A percentile compares a stretch with the other conserved stretches of the same genome.
These are phyloP conservation scores for Zopfochytrium polystomum DNA, from an alignment of 371 early-diverging fungal genomes.

Conservation along the genomic window DNA sequence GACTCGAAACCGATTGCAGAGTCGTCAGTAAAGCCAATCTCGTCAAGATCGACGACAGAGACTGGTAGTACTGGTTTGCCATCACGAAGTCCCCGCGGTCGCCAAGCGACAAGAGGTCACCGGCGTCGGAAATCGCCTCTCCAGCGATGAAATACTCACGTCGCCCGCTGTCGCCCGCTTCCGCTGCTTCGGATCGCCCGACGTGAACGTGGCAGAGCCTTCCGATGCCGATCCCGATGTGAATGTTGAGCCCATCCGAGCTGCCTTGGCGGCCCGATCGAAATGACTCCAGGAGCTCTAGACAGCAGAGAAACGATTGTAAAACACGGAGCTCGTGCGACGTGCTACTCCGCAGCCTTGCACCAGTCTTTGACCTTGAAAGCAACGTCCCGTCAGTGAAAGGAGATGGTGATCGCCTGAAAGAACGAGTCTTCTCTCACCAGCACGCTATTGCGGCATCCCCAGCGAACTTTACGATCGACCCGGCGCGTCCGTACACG, in stretches of 20 bases:
- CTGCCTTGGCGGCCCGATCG: not conserved
- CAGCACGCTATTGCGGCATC: slow-evolving; percentile 27
- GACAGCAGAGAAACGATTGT: slow-evolving; percentile 11
- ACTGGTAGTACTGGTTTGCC: too few species aligned
- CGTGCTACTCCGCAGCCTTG: not conserved
- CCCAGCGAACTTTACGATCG: slow-evolving; percentile 33
- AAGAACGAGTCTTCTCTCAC: not conserved
- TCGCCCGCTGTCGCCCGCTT: not conserved
- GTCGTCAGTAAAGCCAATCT: too few species aligned
- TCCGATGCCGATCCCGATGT: slow-evolving; percentile 18
- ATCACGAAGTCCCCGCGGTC: slow-evolving; percentile 13
- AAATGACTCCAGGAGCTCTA: slow-evolving; percentile 18
- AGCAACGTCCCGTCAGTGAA: not conserved
- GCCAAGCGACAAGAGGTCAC: not conserved
- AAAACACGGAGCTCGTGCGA: not conserved
- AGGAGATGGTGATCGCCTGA: not conserved
- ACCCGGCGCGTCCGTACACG: slow-evolving; percentile 20
- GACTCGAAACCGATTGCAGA: too few species aligned
- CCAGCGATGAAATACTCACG: slow-evolving; percentile 28
- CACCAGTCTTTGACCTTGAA: not conserved
- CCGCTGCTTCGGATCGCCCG: slow-evolving; percentile 3
- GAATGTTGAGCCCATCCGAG: too few species aligned
- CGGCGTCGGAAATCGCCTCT: slow-evolving; percentile 13
- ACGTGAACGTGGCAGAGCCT: slow-evolving; percentile 14
- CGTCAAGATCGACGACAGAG: too few species aligned